Evolutionary conservation across 2,329 filamentous ascomycete species (phyloP).

Genomic region (Botrytis fabae): DNA sequence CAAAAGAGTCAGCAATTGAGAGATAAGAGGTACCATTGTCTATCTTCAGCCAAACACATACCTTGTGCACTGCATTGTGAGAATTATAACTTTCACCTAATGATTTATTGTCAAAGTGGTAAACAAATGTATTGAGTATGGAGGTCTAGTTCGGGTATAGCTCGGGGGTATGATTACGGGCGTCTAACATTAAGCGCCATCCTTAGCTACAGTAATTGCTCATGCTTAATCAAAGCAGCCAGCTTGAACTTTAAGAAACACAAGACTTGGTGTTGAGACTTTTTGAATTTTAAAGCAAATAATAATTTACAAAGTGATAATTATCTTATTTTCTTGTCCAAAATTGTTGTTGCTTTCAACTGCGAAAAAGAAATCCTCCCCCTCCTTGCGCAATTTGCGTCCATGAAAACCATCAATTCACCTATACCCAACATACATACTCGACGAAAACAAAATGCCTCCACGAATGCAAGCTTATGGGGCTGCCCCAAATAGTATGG

Average conservation of each 20-base stretch:
- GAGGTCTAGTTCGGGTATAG: constrained; percentile 3
- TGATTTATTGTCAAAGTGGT: constrained; percentile 15
- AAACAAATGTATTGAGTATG: not conserved
- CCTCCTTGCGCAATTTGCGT: constrained; percentile 33
- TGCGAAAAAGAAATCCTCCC: not conserved
- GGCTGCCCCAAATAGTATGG: constrained; percentile 39
- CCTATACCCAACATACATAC: constrained; percentile 38
- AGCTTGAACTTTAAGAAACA: constrained; percentile 17
- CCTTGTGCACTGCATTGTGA: constrained; percentile 41
- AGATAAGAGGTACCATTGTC: no score
- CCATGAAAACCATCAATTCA: constrained; percentile 40
- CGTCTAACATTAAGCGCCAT: constrained; percentile 19
- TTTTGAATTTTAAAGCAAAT: constrained; percentile 9
- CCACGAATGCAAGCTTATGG: constrained; percentile 42
- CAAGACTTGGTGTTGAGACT: constrained; percentile 12
- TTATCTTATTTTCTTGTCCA: constrained; percentile 5
- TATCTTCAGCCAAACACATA: constrained; percentile 15
- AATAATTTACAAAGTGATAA: constrained; percentile 13
- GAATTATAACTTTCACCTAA: constrained; percentile 8
- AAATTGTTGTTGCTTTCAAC: not conserved
- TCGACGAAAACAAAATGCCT: constrained; percentile 40
- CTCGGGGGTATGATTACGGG: not conserved
- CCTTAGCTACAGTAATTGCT: constrained; percentile 1
- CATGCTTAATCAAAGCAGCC: constrained; percentile 13
- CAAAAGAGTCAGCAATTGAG: constrained; percentile 26